Base-by-base conservation (phyloP, 2,329 filamentous ascomycete species). In the Fusarium redolens region DNA sequence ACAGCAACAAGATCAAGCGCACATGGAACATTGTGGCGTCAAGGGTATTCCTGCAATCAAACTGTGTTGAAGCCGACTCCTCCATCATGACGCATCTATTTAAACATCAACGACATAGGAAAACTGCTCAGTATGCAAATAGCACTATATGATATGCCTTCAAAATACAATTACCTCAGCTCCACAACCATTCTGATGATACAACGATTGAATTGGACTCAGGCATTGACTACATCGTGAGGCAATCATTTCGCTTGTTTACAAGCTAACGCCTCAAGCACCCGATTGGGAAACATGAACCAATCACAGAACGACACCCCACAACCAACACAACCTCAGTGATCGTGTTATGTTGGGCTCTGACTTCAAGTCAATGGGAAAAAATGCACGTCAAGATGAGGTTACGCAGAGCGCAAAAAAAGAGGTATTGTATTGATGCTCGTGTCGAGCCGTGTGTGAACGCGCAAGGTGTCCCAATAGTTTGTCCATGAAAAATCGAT, bases 401-500 rank as follows among this genome's bases (percentile, higher is more conserved):
- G 54, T 57, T 58, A 72, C 45, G 54, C 68, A 60, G 50, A 65
- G 64, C 54, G 74, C 66, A 58, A 45, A 69, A 74, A 72, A 72
- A 71, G 70, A 68, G 72, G 71, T 75, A 69, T 74, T 76, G 69
- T 77, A 77, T 77, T 77, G 65, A 66, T 74, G 74, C 74, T 58
- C 74, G 62, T 55, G 58, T 67, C 22, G 71, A 77, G 72, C 68
- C 61, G 52, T 75, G 73, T 78, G 69, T 75, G 74, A 77, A 77
- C 74, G 68, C 65, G 74, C 60, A 64, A 76, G 65, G 50, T 70
- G 60, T 71, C 69, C 71, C 68, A 76, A 57, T 69, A 72, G 67
- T 76, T 77, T 78, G 75, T 77, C 73, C 76, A 75, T 73, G 74
- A 75, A 78, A 68, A 65, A 74, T 65, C 48, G 67, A 73, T 61